Percentiles rank a stretch among this genome's conserved stretches.
phyloP scores from a whole-genome alignment of 192 early-diverging fungal genomes.

The Coemansia sp. region DNA sequence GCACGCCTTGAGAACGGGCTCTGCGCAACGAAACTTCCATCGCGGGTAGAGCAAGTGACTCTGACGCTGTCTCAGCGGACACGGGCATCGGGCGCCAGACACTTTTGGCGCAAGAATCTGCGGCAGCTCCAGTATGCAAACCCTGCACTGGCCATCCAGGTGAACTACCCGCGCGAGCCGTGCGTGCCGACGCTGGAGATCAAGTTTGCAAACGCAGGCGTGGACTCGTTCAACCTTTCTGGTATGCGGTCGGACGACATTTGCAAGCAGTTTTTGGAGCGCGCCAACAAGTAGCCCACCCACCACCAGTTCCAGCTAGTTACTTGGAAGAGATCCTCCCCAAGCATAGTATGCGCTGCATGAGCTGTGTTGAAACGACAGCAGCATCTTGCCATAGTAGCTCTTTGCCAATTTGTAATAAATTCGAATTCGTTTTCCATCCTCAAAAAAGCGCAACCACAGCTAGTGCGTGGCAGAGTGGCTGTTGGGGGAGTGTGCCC shows the following conservation, averaged over 20 bases:
- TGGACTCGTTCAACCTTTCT: constrained; percentile 26
- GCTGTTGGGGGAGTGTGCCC: too few relatives aligned
- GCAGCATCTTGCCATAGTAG: too few relatives aligned
- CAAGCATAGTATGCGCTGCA: too few relatives aligned
- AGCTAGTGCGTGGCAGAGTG: too few relatives aligned
- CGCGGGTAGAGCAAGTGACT: constrained; percentile 35
- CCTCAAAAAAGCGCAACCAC: neutral
- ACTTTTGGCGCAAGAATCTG: constrained; percentile 55
- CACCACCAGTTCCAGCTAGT: too few relatives aligned
- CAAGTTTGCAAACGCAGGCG: constrained; percentile 25
- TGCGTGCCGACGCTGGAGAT: constrained; percentile 51
- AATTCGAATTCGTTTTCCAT: neutral
- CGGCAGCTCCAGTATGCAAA: constrained; percentile 55
- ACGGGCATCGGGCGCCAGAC: constrained; percentile 44
- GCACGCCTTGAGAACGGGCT: constrained; percentile 38
- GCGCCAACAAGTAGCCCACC: constrained; percentile 1
- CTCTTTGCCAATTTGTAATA: neutral
- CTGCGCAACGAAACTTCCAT: constrained; percentile 39
- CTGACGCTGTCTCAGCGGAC: constrained; percentile 56
- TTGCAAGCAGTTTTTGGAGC: constrained; percentile 33
- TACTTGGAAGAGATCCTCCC: neutral
- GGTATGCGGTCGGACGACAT: constrained; percentile 49
- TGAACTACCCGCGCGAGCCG: constrained; percentile 48
- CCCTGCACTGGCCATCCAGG: constrained; percentile 39
- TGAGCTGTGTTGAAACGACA: too few relatives aligned